Conservation (phyloP, 257 asterid species). For the Salvia splendens region DNA sequence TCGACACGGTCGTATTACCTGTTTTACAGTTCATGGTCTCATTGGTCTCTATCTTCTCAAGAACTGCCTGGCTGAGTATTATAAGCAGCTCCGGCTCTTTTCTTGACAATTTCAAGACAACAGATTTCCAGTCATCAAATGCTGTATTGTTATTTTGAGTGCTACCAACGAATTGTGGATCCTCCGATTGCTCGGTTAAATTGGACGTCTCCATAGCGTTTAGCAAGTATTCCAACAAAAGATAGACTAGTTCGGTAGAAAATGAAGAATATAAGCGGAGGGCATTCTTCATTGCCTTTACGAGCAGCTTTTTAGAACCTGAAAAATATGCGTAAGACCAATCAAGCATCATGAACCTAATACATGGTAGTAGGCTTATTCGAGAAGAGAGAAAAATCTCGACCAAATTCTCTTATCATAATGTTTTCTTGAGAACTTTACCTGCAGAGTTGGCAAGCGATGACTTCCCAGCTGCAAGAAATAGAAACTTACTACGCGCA, state of each 20-base stretch:
- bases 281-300: constrained; percentile 56
- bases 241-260: constrained; percentile 66
- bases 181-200: constrained; percentile 34
- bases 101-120: constrained; percentile 62
- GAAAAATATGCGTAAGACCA: constrained; percentile 29
- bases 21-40: constrained; percentile 34
- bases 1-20: constrained; percentile 43
- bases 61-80: constrained; percentile 61
- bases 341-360: background rate
- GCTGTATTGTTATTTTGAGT: constrained; percentile 35
- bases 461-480: constrained; percentile 47
- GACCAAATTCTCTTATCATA: background rate
- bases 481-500: constrained; percentile 55
- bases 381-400: constrained; percentile 1
- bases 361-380: background rate
- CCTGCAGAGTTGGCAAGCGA: constrained; percentile 48
- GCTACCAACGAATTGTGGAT: constrained; percentile 30
- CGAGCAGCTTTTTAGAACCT: constrained; percentile 72
- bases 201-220: constrained; percentile 54
- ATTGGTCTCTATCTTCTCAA: constrained; percentile 59
- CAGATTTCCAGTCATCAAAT: constrained; percentile 71
- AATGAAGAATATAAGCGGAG: constrained; percentile 69
- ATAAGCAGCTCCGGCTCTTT: constrained; percentile 67
- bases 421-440: constrained; percentile 14
- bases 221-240: constrained; percentile 68